phyloP scores from a whole-genome alignment of 2,329 filamentous ascomycete genomes.

The Talaromyces atroroseus region DNA sequence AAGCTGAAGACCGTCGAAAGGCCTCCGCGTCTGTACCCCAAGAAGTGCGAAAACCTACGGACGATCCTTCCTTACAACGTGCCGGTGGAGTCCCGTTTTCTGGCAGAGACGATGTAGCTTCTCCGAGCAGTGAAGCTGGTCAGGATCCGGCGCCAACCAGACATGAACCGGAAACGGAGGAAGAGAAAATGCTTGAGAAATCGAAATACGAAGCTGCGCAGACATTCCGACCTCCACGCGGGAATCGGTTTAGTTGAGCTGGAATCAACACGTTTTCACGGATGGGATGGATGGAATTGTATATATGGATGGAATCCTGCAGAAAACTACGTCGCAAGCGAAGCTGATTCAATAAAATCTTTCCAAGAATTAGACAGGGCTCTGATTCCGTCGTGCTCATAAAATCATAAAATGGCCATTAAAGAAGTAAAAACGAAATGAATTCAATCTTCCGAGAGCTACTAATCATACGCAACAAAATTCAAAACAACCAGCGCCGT shows the following conservation, averaged over 20 bases:
- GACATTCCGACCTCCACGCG: conserved; percentile 72
- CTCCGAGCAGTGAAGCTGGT: conserved; percentile 67
- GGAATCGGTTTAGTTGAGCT: conserved; percentile 70
- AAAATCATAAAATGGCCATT: too few species aligned
- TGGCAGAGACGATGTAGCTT: conserved; percentile 47
- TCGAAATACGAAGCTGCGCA: conserved; percentile 81
- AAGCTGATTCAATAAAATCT: neutral
- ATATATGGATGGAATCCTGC: neutral
- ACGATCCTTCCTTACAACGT: conserved; percentile 30
- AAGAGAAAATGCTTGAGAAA: conserved; percentile 64
- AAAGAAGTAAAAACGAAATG: neutral
- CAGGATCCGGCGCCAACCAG: conserved; percentile 79
- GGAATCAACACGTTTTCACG: neutral
- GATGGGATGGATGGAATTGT: neutral
- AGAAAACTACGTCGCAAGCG: neutral
- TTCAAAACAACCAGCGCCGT: neutral
- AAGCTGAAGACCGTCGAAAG: conserved; percentile 30
- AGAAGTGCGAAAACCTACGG: conserved; percentile 16
- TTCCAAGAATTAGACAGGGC: too few species aligned
- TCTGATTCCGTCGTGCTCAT: too few species aligned
- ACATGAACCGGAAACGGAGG: conserved; percentile 69
- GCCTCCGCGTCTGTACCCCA: conserved; percentile 13
- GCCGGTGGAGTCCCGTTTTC: conserved; percentile 27
- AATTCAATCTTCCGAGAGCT: neutral
- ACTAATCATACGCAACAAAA: neutral